Conservation (phyloP, 192 early-diverging fungal species). For the Cladochytrium replicatum region DNA sequence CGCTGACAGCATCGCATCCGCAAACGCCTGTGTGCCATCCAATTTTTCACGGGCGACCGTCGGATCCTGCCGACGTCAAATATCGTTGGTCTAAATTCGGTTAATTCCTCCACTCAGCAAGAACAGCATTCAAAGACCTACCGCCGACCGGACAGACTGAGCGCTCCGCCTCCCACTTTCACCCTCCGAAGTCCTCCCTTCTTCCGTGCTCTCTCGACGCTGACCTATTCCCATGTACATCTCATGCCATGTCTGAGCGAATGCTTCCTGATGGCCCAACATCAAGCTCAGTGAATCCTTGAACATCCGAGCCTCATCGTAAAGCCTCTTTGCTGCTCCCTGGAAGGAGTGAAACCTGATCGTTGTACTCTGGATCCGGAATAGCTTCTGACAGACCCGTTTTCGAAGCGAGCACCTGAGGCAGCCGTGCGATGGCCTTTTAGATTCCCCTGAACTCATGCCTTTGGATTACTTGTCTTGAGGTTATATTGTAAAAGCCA, state of each 20-base stretch:
- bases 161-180: background rate
- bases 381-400: conserved; percentile 40
- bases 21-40: conserved; percentile 39
- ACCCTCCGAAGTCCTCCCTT: conserved; percentile 22
- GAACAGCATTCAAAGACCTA: too few species aligned
- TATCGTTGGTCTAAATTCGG: too few species aligned
- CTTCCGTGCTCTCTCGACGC: conserved; percentile 30
- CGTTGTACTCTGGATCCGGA: conserved; percentile 57
- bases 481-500: too few species aligned
- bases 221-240: too few species aligned
- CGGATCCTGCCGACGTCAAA: too few species aligned
- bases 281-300: conserved; percentile 37
- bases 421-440: conserved; percentile 72
- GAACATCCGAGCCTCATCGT: conserved; percentile 57
- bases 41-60: conserved; percentile 11
- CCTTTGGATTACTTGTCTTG: too few species aligned
- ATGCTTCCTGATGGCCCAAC: conserved; percentile 49
- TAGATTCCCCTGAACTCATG: conserved; percentile 68
- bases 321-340: conserved; percentile 41
- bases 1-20: conserved; percentile 33
- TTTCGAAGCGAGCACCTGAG: conserved; percentile 60
- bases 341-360: conserved; percentile 54
- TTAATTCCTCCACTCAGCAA: too few species aligned
- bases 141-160: too few species aligned
- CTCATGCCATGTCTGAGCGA: conserved; percentile 44